phyloP scores from a whole-genome alignment of 2,329 filamentous ascomycete genomes.

The Paracorniculantispora psalliotae region DNA sequence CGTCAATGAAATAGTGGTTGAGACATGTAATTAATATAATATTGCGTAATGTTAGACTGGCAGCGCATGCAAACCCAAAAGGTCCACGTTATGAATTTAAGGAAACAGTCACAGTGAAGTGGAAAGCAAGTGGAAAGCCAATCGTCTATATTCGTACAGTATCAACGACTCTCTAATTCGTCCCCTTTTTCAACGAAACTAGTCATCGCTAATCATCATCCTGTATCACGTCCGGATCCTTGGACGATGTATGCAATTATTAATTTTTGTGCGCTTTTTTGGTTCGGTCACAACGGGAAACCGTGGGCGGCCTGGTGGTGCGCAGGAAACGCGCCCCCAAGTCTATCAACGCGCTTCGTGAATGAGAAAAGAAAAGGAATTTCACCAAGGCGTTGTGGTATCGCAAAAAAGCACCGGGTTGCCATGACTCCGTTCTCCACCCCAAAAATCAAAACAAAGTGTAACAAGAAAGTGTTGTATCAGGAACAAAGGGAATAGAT shows the following conservation, averaged over 20 bases:
- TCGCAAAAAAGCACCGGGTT: conserved; percentile 10
- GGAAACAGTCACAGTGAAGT: not conserved
- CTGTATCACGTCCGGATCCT: conserved; percentile 5
- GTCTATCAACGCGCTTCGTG: not conserved
- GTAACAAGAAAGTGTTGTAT: conserved; percentile 11
- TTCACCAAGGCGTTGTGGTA: conserved; percentile 6
- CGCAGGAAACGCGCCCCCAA: not conserved
- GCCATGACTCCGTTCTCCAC: conserved; percentile 15
- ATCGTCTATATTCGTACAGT: conserved; percentile 15
- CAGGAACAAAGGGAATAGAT: conserved; percentile 20
- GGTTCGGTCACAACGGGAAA: not conserved
- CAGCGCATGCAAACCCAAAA: too few species aligned
- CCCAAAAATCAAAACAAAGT: conserved; percentile 6
- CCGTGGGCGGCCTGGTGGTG: not conserved
- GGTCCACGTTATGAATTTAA: too few species aligned
- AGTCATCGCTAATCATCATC: conserved; percentile 12
- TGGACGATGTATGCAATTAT: conserved; percentile 13
- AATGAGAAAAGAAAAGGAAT: not conserved
- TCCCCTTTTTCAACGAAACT: conserved; percentile 1
- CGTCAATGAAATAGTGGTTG: too few species aligned
- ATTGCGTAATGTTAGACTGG: too few species aligned
- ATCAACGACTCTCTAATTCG: conserved; percentile 10
- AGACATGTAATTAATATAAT: too few species aligned
- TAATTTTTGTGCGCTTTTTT: conserved; percentile 9
- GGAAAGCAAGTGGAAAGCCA: not conserved